phyloP scores from a whole-genome alignment of 2,329 filamentous ascomycete species.

The Clonostachys solani region DNA sequence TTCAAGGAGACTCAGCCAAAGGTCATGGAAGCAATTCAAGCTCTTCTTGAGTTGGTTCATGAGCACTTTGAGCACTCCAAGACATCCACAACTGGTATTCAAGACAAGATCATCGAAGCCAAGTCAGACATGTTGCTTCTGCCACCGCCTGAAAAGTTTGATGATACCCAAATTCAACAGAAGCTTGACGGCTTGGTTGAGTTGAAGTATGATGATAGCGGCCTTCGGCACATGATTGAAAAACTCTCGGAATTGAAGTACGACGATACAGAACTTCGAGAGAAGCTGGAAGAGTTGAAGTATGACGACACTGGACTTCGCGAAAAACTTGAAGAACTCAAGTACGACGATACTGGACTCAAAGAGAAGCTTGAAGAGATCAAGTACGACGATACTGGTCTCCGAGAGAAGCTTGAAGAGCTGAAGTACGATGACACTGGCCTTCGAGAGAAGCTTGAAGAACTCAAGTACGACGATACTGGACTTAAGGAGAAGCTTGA shows the following conservation, averaged over 20 bases:
- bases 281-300: constrained; percentile 45
- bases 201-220: constrained; percentile 13
- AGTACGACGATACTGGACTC: constrained; percentile 47
- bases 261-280: constrained; percentile 36
- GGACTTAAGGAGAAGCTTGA: constrained; percentile 17
- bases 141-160: constrained; percentile 57
- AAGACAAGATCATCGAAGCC: constrained; percentile 57
- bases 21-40: constrained; percentile 79
- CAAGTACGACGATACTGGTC: constrained; percentile 18
- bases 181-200: constrained; percentile 42
- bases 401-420: constrained; percentile 19
- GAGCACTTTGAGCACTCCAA: constrained; percentile 89
- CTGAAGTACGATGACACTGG: constrained; percentile 51
- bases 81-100: constrained; percentile 50
- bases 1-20: constrained; percentile 83
- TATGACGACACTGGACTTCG: constrained; percentile 14
- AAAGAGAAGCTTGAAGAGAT: constrained; percentile 45
- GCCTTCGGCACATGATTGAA: constrained; percentile 13
- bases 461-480: constrained; percentile 32
- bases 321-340: constrained; percentile 23
- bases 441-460: constrained; percentile 32
- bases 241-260: constrained; percentile 48
- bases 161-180: constrained; percentile 36
- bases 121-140: constrained; percentile 56
- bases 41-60: constrained; percentile 77